Conservation (phyloP, 1,284 basidiomycete genomes). For the Rhizopogon hawkerae region DNA sequence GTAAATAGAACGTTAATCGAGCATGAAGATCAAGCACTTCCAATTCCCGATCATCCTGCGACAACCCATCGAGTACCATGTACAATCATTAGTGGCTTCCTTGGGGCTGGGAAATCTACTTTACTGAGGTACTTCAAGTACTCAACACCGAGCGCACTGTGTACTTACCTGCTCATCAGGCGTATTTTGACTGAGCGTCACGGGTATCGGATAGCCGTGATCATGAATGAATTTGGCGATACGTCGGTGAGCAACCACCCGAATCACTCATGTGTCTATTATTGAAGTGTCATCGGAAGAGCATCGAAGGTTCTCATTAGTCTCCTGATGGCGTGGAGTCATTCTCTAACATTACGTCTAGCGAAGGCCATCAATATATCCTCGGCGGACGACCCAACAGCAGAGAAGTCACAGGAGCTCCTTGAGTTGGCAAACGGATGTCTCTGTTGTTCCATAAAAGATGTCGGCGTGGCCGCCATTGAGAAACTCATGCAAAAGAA, state of each 20-base stretch:
- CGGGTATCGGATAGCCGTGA: constrained; percentile 91
- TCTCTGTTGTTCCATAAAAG: constrained; percentile 90
- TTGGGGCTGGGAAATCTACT: constrained; percentile 89
- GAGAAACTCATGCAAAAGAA: constrained; percentile 79
- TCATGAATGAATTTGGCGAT: constrained; percentile 93
- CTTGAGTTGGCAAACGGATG: constrained; percentile 90
- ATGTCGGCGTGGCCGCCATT: constrained; percentile 83
- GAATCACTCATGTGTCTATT: constrained; percentile 11
- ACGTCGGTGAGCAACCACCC: constrained; percentile 51
- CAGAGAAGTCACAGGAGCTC: constrained; percentile 66
- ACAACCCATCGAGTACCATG: constrained; percentile 54
- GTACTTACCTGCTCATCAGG: constrained; percentile 30
- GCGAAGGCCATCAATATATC: constrained; percentile 74
- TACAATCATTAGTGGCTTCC: constrained; percentile 86
- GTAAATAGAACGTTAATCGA: constrained; percentile 37
- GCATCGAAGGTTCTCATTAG: constrained; percentile 47
- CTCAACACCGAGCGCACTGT: not conserved
- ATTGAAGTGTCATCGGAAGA: constrained; percentile 32
- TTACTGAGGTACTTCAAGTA: constrained; percentile 53
- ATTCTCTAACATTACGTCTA: constrained; percentile 19
- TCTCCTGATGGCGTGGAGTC: constrained; percentile 23
- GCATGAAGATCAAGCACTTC: constrained; percentile 12
- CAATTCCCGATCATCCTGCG: not conserved
- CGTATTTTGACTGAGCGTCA: constrained; percentile 86
- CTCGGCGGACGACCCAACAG: constrained; percentile 53